Percentiles rank a stretch among this genome's conserved stretches.
phyloP scores from a whole-genome alignment of 176 grass and related monocot genomes.

The Zoysia japonica region DNA sequence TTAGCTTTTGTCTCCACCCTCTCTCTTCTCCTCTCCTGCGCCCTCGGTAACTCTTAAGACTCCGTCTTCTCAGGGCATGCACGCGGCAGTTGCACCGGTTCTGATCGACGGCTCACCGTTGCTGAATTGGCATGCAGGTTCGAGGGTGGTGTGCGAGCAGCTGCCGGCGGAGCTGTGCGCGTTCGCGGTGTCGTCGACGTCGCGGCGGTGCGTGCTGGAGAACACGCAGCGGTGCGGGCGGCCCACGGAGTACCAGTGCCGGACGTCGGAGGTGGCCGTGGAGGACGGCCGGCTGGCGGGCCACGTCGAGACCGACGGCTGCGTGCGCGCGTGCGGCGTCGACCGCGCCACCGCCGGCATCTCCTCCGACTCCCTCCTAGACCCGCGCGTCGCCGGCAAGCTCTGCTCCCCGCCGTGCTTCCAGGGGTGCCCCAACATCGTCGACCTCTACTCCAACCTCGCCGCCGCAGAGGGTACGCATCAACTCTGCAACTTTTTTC shows the following conservation, averaged over 20 bases:
- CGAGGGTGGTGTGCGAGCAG: constrained; percentile 61
- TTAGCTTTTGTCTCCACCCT: constrained; percentile 31
- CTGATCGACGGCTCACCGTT: not conserved
- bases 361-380: constrained; percentile 75
- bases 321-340: constrained; percentile 63
- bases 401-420: constrained; percentile 61
- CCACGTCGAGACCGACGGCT: constrained; percentile 51
- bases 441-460: constrained; percentile 82
- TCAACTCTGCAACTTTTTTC: not conserved
- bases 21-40: constrained; percentile 44
- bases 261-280: constrained; percentile 67
- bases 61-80: not conserved
- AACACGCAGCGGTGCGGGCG: constrained; percentile 39
- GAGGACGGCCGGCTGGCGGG: constrained; percentile 28
- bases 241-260: constrained; percentile 59
- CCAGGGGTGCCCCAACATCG: constrained; percentile 71
- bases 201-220: constrained; percentile 75
- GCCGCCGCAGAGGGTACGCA: constrained; percentile 64
- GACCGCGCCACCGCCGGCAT: constrained; percentile 65
- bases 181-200: constrained; percentile 66
- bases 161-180: constrained; percentile 59
- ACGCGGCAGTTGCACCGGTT: not conserved
- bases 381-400: constrained; percentile 38
- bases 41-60: constrained; percentile 34
- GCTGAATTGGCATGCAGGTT: not conserved